These are phyloP conservation scores for Stachybotrys echinatus DNA, from an alignment of 2,329 filamentous ascomycete species.

Conservation along the genomic window DNA sequence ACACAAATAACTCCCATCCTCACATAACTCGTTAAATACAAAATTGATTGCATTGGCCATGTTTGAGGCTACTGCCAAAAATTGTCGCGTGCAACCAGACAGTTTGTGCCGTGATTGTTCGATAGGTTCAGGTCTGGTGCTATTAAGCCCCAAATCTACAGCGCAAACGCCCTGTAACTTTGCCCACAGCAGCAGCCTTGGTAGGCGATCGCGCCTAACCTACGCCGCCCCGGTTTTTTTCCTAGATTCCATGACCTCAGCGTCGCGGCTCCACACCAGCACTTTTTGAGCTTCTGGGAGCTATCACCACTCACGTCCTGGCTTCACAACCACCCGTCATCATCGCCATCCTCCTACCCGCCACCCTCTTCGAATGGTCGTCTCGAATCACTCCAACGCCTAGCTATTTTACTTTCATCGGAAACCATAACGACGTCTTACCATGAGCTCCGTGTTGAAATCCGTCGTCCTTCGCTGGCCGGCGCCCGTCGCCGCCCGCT, in stretches of 20 bases:
- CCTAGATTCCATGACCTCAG: neutral
- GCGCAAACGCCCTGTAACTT: neutral
- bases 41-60: no score
- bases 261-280: neutral
- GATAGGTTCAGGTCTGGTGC: no score
- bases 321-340: no score
- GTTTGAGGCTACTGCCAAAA: no score
- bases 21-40: no score
- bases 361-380: neutral
- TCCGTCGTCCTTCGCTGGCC: slow-evolving; percentile 25
- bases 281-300: neutral
- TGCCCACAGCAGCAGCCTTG: no score
- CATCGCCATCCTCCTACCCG: neutral
- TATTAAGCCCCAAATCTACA: neutral
- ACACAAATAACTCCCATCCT: no score
- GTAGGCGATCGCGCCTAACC: neutral
- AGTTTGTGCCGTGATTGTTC: no score
- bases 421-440: no score
- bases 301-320: neutral
- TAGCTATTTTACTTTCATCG: no score
- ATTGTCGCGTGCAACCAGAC: no score
- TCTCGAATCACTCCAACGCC: no score
- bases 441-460: slow-evolving; percentile 25
- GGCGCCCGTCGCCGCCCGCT: slow-evolving; percentile 8
- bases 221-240: neutral